Conservation (phyloP, 2,329 filamentous ascomycete species). For the Aspergillus fischeri region DNA sequence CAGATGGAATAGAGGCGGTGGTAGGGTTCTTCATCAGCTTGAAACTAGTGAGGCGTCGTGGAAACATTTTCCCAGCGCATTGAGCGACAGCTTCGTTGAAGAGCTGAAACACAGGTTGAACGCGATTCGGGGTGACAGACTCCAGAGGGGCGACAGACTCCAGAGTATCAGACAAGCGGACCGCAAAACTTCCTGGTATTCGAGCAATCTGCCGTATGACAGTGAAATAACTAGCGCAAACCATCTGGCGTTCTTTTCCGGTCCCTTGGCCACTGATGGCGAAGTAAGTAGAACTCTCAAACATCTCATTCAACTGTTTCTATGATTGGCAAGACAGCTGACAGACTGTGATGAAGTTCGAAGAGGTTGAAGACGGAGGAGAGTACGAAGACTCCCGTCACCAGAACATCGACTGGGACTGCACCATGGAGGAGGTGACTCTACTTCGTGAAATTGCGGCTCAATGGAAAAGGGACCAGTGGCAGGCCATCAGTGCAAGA, state of each 20-base stretch:
- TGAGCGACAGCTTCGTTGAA: slow-evolving; percentile 19
- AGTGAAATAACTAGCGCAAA: neutral
- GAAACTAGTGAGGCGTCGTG: slow-evolving; percentile 17
- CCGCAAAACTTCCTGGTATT: too few relatives aligned
- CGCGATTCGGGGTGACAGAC: neutral
- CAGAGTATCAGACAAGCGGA: too few relatives aligned
- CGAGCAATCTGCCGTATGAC: too few relatives aligned
- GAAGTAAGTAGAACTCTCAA: slow-evolving; percentile 10
- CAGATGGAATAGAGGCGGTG: slow-evolving; percentile 20
- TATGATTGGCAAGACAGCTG: neutral
- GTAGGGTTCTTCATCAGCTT: slow-evolving; percentile 16
- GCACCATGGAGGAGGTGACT: slow-evolving; percentile 23
- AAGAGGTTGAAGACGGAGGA: neutral
- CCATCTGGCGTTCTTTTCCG: slow-evolving; percentile 16
- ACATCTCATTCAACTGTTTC: neutral
- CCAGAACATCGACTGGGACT: slow-evolving; percentile 21
- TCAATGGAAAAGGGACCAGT: slow-evolving; percentile 42
- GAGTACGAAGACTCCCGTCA: neutral
- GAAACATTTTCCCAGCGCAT: slow-evolving; percentile 19
- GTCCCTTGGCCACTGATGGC: slow-evolving; percentile 8
- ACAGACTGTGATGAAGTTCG: neutral
- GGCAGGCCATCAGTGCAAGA: slow-evolving; percentile 44
- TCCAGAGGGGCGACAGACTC: too few relatives aligned
- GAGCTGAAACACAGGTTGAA: slow-evolving; percentile 23
- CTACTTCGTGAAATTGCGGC: slow-evolving; percentile 43